Base-by-base conservation (phyloP, 768 basidiomycete species). In the Serendipita sp. region DNA sequence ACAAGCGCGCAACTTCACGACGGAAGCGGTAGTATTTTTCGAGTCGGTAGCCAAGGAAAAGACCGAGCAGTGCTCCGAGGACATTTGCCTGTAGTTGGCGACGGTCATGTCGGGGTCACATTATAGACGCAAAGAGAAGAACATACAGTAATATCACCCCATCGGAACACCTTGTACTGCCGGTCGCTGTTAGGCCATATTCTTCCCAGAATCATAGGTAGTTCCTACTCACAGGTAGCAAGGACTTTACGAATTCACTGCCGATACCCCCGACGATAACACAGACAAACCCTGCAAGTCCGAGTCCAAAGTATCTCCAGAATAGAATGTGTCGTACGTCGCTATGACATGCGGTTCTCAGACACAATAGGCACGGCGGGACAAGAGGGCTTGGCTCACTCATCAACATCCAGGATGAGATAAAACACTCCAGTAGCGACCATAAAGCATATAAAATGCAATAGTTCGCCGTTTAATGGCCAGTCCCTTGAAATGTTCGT, bases 351-450 rank as follows among this genome's bases (percentile, higher is more conserved):
- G 56, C 60, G 24, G 17, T 63, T 11, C 16, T 60, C 34, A 26
- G 51, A 38, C 56, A 38, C 7, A 58, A 53, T 26, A 50, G 33
- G 38, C 53, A 26, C 53, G 3, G 43, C n/a, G n/a, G 61, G 33
- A 28, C 4, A 22, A 22, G 42, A 53, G 42, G 50, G 38, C 33
- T 64, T 64, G 34, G 50, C 86, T 71, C 67, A 92, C 89, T 92
- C 90, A 64, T 92, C 90, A 7, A 90, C 83, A 68, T 92, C 90
- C 34, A 89, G 79, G 51, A 91, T 88, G 69, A 90, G 91, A 72
- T 90, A 92, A 72, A 91, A 91, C 3, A 90, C 81, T 2, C 74
- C 83, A 0, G 88, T 92, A 1, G 88, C 87, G 26, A 87, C 65
- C 61, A 76, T 76, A 63, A 92, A 85, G 71, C 87, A 90, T 11